Percentiles rank a stretch among this genome's conserved stretches.
phyloP scores from a whole-genome alignment of 1,284 basidiomycete species.

The Sparassis latifolia region DNA sequence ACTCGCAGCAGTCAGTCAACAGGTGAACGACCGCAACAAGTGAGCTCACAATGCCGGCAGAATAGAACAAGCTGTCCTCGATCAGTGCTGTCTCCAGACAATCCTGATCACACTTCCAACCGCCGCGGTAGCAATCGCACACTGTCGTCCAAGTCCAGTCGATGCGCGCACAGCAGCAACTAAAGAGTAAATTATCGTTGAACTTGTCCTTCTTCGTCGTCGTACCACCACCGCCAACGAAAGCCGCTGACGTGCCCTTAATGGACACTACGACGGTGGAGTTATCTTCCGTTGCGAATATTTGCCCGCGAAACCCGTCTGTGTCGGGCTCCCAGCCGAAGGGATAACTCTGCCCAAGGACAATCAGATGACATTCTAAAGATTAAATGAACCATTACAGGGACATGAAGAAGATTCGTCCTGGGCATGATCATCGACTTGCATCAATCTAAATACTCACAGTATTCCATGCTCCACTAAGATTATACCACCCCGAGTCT shows the following conservation, averaged over 20 bases:
- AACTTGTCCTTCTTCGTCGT: conserved; percentile 89
- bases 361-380: not conserved
- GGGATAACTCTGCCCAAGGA: conserved; percentile 53
- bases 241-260: conserved; percentile 86
- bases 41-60: conserved; percentile 65
- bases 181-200: conserved; percentile 96
- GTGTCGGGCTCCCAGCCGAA: conserved; percentile 90
- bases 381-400: not conserved
- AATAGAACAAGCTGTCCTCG: conserved; percentile 87
- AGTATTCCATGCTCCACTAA: conserved; percentile 57
- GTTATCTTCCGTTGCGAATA: conserved; percentile 82
- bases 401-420: not conserved
- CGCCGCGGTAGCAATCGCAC: conserved; percentile 84
- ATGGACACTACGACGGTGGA: conserved; percentile 84
- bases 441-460: conserved; percentile 32
- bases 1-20: not conserved
- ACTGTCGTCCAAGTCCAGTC: conserved; percentile 95
- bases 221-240: conserved; percentile 78
- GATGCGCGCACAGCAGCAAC: conserved; percentile 93
- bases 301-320: conserved; percentile 88
- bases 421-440: too few relatives aligned
- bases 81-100: conserved; percentile 80
- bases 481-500: conserved; percentile 73
- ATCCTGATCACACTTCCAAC: conserved; percentile 77
- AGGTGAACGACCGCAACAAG: not conserved